phyloP scores from a whole-genome alignment of 495 filamentous ascomycete species.

The Lasiosphaeria hispida region DNA sequence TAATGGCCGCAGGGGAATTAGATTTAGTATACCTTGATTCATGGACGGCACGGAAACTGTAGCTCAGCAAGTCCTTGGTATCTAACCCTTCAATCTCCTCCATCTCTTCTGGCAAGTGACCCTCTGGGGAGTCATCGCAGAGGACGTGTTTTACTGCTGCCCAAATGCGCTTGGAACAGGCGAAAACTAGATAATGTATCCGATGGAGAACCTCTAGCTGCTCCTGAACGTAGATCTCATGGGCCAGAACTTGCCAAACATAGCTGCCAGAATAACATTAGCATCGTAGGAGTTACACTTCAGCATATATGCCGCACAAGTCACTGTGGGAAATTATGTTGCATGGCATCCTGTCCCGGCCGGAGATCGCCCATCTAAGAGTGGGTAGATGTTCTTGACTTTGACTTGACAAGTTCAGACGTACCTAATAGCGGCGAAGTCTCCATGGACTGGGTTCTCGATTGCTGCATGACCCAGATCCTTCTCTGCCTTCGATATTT shows the following conservation, averaged over 20 bases:
- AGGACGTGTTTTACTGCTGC: constrained; percentile 66
- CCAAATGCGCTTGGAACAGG: constrained; percentile 67
- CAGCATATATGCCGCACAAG: background rate
- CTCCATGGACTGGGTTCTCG: constrained; percentile 66
- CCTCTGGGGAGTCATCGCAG: constrained; percentile 90
- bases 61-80: constrained; percentile 86
- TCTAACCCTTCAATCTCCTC: constrained; percentile 65
- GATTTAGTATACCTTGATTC: constrained; percentile 72
- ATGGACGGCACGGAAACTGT: constrained; percentile 87
- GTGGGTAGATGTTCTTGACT: background rate
- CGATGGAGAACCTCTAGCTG: constrained; percentile 41
- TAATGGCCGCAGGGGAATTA: constrained; percentile 12
- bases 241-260: constrained; percentile 42
- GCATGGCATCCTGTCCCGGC: too few relatives aligned
- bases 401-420: too few relatives aligned
- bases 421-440: constrained; percentile 64
- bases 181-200: constrained; percentile 55
- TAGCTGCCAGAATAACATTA: constrained; percentile 32
- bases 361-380: too few relatives aligned
- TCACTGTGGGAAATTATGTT: too few relatives aligned
- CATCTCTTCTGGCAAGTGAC: constrained; percentile 70
- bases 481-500: constrained; percentile 52
- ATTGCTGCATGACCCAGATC: constrained; percentile 60
- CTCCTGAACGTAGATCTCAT: constrained; percentile 24
- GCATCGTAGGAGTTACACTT: background rate